Evolutionary conservation across 495 filamentous ascomycete species (phyloP), one percentile per base, ranked within the genome.

Genomic region (Astrothelium macrocarpum): DNA sequence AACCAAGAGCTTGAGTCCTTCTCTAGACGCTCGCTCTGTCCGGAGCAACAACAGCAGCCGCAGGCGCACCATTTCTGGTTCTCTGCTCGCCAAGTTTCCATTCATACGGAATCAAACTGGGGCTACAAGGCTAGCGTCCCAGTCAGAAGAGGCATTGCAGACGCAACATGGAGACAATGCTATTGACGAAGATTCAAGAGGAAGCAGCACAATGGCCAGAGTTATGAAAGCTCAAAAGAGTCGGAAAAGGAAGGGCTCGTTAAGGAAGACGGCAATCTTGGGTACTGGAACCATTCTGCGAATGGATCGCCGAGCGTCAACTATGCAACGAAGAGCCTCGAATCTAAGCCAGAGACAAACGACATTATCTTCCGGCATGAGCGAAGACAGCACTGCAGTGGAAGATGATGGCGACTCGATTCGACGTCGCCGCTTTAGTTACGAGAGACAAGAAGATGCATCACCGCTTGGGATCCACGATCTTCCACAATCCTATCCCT

Each of bases 151-250:
- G 23, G 56, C 9, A 4, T 29, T 59, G 23, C 43, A 49, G 43
- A 20, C n/a, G 3, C n/a, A 10, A 20, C 3, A 3, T n/a, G 43
- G 12, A 20, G 26, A 59, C 16, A 23, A 67, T 65, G 65, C 64
- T 25, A 59, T 62, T 65, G 43, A 49, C n/a, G 43, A 49, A 14
- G 43, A 49, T 49, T n/a, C 43, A 20, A 49, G 43, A 20, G 43
- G 56, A 4, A 59, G 79, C 11, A 75, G 83, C 67, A 78, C 84
- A 63, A 81, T 84, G 79, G 77, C 81, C 26, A 75, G 79, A 77
- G 16, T 72, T 82, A 16, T 82, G 87, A 65, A 85, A 88, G 64
- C 81, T 84, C 42, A 77, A 73, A 58, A 88, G 87, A 70, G 86
- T 10, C 82, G 91, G 28, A 84, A 86, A 63, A 85, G 92, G 49